Percentiles rank a stretch among this genome's conserved stretches.
Evolutionary conservation across 352 stramenopile genomes (phyloP).

Genomic region (Sclerospora graminicola): DNA sequence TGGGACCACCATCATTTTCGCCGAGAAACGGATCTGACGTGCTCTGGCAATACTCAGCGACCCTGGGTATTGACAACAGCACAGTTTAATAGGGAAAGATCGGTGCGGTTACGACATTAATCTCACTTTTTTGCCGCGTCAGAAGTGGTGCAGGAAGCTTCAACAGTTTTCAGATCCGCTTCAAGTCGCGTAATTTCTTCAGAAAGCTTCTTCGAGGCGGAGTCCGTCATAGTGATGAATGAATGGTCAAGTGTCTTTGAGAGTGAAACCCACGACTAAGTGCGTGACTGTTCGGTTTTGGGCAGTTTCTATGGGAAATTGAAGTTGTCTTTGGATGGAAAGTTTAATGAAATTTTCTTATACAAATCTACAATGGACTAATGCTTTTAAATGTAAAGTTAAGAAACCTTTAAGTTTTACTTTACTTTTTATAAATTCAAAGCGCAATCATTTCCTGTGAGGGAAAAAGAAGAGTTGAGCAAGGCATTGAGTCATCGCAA

Average conservation of each 20-base stretch:
- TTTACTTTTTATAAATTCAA: too few relatives aligned
- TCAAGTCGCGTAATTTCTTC: constrained; percentile 73
- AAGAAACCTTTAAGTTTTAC: too few relatives aligned
- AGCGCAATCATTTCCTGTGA: too few relatives aligned
- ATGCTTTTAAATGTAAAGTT: too few relatives aligned
- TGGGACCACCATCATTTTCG: constrained; percentile 52
- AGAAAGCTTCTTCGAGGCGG: constrained; percentile 65
- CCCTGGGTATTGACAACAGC: constrained; percentile 17
- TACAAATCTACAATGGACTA: too few relatives aligned
- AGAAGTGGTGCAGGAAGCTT: constrained; percentile 64
- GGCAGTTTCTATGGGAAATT: too few relatives aligned
- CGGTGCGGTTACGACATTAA: neutral
- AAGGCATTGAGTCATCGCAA: too few relatives aligned
- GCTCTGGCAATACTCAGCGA: constrained; percentile 65
- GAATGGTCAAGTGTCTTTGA: neutral
- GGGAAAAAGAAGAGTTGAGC: too few relatives aligned
- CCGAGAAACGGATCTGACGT: constrained; percentile 65
- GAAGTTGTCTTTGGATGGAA: too few relatives aligned
- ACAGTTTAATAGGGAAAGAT: neutral
- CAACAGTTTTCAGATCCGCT: constrained; percentile 70
- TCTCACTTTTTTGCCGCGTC: constrained; percentile 73
- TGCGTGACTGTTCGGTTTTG: too few relatives aligned
- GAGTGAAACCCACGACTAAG: neutral
- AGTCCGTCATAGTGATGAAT: constrained; percentile 32
- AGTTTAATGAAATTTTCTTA: too few relatives aligned